Conservation (phyloP, 2,329 filamentous ascomycete species). For the Seiridium unicorne region DNA sequence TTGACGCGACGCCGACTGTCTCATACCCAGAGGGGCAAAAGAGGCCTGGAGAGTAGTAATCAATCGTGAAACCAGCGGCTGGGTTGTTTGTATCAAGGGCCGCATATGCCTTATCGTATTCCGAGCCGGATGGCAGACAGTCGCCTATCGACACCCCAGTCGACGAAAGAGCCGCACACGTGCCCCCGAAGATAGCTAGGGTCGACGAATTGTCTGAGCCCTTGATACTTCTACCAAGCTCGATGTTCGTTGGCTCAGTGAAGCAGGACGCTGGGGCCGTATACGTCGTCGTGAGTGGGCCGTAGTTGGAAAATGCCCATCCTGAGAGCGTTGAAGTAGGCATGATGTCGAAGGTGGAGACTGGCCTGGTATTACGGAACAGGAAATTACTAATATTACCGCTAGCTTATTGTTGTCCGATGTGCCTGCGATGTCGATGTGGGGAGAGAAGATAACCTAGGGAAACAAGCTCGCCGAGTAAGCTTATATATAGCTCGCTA, state of each 20-base stretch:
- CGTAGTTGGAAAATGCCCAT: not conserved
- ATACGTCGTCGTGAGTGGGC: not conserved
- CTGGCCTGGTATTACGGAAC: no score
- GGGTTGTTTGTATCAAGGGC: not conserved
- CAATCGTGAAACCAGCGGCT: not conserved
- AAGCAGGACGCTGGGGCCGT: not conserved
- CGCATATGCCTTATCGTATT: not conserved
- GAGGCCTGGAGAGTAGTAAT: not conserved
- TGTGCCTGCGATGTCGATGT: no score
- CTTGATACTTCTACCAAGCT: not conserved
- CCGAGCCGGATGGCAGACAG: not conserved
- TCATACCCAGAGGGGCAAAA: not conserved
- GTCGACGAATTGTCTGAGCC: not conserved
- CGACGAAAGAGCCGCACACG: not conserved
- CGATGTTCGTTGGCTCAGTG: not conserved
- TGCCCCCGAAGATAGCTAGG: not conserved
- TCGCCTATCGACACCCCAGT: not conserved
- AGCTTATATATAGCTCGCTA: no score
- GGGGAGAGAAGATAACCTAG: no score
- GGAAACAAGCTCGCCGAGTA: no score
- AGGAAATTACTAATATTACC: no score
- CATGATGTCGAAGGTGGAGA: not conserved
- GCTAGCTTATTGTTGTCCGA: no score
- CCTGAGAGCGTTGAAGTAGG: not conserved
- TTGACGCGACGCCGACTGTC: not conserved